Conservation (phyloP, 2,329 filamentous ascomycete genomes). For the Pyrenophora tritici-repentis region DNA sequence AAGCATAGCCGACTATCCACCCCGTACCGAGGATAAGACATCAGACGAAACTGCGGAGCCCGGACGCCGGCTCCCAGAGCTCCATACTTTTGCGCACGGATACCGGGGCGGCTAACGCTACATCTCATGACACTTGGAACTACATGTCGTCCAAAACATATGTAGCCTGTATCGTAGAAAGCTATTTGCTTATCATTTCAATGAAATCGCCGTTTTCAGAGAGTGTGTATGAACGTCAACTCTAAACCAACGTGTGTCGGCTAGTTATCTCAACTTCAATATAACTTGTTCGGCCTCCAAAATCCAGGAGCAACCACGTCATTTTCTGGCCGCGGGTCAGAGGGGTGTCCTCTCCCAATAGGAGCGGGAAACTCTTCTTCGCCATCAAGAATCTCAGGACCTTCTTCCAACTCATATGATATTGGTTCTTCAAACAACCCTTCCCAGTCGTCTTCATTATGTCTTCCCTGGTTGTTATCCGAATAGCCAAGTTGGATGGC, state of each 20-base stretch:
- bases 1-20: constrained; percentile 16
- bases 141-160: too few species aligned
- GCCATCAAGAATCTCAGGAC: not conserved
- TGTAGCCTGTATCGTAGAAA: not conserved
- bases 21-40: constrained; percentile 35
- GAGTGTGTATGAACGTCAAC: not conserved
- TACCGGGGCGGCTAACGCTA: constrained; percentile 1
- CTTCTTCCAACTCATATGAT: not conserved
- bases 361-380: not conserved
- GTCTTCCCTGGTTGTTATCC: constrained; percentile 1
- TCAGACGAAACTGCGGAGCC: constrained; percentile 4
- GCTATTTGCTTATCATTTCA: too few species aligned
- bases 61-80: not conserved
- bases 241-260: not conserved
- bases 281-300: constrained; percentile 54
- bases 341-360: too few species aligned
- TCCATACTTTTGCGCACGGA: constrained; percentile 19
- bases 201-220: not conserved
- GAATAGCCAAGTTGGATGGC: not conserved
- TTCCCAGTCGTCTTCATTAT: constrained; percentile 2
- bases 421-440: not conserved
- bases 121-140: too few species aligned
- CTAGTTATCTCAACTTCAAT: constrained; percentile 37
- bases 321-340: constrained; percentile 1
- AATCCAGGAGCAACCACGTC: constrained; percentile 41